phyloP scores from a whole-genome alignment of 768 basidiomycete genomes.

The Mycena kentingensis region DNA sequence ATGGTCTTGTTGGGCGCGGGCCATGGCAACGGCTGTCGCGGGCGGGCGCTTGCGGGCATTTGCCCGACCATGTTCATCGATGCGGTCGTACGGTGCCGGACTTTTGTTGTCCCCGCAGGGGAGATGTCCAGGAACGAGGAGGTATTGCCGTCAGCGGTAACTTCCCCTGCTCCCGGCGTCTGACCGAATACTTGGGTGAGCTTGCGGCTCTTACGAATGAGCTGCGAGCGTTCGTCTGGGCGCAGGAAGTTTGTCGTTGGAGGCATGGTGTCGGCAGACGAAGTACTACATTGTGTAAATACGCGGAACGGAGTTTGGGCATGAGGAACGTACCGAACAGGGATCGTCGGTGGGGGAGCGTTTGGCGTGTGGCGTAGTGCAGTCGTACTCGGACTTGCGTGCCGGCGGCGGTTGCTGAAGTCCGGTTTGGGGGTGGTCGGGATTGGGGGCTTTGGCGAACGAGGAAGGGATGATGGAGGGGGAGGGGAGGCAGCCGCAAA shows the following conservation, averaged over 20 bases:
- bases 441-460: conserved; percentile 44
- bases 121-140: conserved; percentile 24
- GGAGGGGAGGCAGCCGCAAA: conserved; percentile 20
- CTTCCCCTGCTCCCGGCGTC: conserved; percentile 52
- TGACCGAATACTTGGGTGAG: conserved; percentile 80
- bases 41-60: conserved; percentile 16
- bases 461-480: conserved; percentile 32
- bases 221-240: conserved; percentile 67
- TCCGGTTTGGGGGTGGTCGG: conserved; percentile 50
- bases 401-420: conserved; percentile 39
- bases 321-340: conserved; percentile 12
- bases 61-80: conserved; percentile 30
- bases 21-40: conserved; percentile 29
- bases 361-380: too few species aligned
- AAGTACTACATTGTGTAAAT: too few species aligned
- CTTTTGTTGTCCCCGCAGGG: conserved; percentile 1
- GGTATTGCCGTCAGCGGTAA: conserved; percentile 32
- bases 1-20: conserved; percentile 32
- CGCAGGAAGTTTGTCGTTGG: conserved; percentile 70
- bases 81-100: conserved; percentile 28
- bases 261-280: conserved; percentile 41
- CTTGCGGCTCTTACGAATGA: conserved; percentile 73
- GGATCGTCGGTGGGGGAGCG: conserved; percentile 24
- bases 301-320: conserved; percentile 1
- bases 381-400: too few species aligned